Base-by-base conservation (phyloP, 345 rosid species). In the Mercurialis annua region DNA sequence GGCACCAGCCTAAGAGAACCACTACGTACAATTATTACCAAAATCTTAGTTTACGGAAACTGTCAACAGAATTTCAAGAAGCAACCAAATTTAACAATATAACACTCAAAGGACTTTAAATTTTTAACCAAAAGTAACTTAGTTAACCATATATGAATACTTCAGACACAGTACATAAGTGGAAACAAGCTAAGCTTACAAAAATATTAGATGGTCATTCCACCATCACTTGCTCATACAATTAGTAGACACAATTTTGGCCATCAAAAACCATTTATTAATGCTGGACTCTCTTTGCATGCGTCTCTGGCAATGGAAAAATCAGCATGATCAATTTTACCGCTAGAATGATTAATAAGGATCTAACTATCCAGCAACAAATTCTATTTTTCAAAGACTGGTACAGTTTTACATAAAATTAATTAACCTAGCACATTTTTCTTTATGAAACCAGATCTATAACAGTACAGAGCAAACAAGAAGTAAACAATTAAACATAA, bases 401-500 rank as follows among this genome's bases (percentile, higher is more conserved):
- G 21, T 52, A 26, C 18, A 14, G 23, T 0, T 33, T 36, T 21
- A 46, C 26, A 57, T 23, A 26, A 60, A n/a, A 69, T 10, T 24
- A 20, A 59, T 51, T 49, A 27, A 60, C 21, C 10, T 49, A n/a
- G n/a, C 60, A 60, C n/a, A 18, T 15, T 10, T 49, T 49, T 26
- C 20, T 38, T 67, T 7, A 48, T 40, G 52, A 36, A 61, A 33
- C 46, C 33, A 33, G 38, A 64, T 57, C 18, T 36, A 7, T 20
- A n/a, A 31, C 50, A 62, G 26, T 40, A 30, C 2, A 46, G 3
- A 29, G 58, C 2, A 56, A 54, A 62, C 14, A 20, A 57, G 34
- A 67, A 36, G 55, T 47, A 38, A 2, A 44, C 23, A 18, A 18
- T 49, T 21, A 73, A 80, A 43, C 14, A 49, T 46, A 46, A 4